These are phyloP conservation scores for Podospora pseudocomata DNA, from an alignment of 495 filamentous ascomycete species.

Conservation along the genomic window DNA sequence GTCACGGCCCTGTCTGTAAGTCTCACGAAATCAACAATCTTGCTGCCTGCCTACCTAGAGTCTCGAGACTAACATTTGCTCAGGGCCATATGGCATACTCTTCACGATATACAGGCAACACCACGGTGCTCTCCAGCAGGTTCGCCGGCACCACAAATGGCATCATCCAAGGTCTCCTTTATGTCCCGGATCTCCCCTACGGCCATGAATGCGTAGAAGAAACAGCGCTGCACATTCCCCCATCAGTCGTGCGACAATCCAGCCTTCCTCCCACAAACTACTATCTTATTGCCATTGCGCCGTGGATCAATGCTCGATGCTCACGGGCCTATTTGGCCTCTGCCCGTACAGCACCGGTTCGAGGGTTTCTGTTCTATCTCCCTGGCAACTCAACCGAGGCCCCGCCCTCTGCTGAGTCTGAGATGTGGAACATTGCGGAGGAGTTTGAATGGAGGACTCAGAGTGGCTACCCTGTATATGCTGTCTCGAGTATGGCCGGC, in stretches of 20 bases:
- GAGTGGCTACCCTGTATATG: conserved; percentile 77
- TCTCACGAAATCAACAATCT: neutral
- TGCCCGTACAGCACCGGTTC: conserved; percentile 52
- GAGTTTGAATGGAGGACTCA: conserved; percentile 58
- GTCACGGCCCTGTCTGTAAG: conserved; percentile 48
- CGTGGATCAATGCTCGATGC: conserved; percentile 76
- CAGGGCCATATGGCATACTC: conserved; percentile 65
- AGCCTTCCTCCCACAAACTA: conserved; percentile 67
- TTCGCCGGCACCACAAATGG: conserved; percentile 50
- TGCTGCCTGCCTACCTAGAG: neutral
- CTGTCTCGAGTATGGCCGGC: conserved; percentile 65
- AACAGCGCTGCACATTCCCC: conserved; percentile 57
- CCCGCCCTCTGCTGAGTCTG: conserved; percentile 58
- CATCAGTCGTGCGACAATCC: conserved; percentile 66
- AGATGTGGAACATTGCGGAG: conserved; percentile 65
- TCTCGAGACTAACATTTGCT: neutral
- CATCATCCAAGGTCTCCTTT: conserved; percentile 69
- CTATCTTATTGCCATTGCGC: conserved; percentile 70
- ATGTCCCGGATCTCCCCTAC: conserved; percentile 64
- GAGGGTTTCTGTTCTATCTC: conserved; percentile 73
- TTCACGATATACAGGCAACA: conserved; percentile 53
- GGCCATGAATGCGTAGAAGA: conserved; percentile 58
- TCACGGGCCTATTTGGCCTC: conserved; percentile 64
- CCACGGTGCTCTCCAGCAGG: conserved; percentile 68
- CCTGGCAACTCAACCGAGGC: conserved; percentile 53